Evolutionary conservation across 2,329 filamentous ascomycete genomes (phyloP).

Genomic region (Stagonosporopsis vannaccii): DNA sequence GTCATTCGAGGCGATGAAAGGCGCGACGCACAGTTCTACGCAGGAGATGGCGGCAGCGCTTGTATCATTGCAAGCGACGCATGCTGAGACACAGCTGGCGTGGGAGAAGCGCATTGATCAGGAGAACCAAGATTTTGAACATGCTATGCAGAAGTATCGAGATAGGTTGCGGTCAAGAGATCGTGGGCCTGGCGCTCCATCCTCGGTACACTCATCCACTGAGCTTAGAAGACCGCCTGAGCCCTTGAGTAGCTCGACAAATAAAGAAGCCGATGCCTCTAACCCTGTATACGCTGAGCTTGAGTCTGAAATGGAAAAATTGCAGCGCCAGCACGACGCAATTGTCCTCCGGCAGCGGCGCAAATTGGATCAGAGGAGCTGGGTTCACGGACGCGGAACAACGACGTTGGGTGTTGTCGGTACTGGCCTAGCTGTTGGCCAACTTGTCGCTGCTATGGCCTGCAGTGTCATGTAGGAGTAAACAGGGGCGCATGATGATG

Average conservation of each 20-base stretch:
- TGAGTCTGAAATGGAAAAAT: not conserved
- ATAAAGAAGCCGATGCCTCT: not conserved
- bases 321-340: not conserved
- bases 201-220: not conserved
- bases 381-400: not conserved
- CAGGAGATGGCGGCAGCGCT: not conserved
- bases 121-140: not conserved
- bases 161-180: not conserved
- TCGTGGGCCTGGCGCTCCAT: too few species aligned
- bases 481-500: not conserved
- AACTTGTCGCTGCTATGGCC: constrained; percentile 22
- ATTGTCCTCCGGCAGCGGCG: not conserved
- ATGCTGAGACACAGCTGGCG: not conserved
- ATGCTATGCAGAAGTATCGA: not conserved
- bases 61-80: not conserved
- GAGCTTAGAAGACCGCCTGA: not conserved
- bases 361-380: not conserved
- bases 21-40: not conserved
- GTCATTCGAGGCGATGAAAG: not conserved
- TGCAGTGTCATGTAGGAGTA: constrained; percentile 21
- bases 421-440: constrained; percentile 16
- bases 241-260: not conserved
- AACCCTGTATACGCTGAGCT: not conserved
- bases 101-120: not conserved
- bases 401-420: constrained; percentile 8